A percentile compares a stretch with the other conserved stretches of the same genome.
Evolutionary conservation across 768 basidiomycete genomes (phyloP).

Genomic region (Lactarius pseudohatsudake): DNA sequence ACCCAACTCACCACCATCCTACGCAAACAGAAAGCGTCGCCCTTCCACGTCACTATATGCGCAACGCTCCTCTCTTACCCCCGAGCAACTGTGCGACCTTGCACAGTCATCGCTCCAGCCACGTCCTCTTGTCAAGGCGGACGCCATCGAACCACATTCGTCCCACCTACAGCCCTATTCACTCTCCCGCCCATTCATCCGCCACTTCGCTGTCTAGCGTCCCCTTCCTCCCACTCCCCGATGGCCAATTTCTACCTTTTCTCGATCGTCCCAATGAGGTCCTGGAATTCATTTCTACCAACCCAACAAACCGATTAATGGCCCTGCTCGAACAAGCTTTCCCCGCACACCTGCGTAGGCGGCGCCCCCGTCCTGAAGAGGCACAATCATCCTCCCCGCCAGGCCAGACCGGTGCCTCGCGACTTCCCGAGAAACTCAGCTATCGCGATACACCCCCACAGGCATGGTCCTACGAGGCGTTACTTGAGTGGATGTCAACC

Average conservation of each 20-base stretch:
- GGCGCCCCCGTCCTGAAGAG: conserved; percentile 1
- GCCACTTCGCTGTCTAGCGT: not conserved
- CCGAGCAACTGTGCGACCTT: conserved; percentile 27
- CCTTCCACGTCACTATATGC: conserved; percentile 20
- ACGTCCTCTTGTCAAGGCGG: not conserved
- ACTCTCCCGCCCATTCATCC: conserved; percentile 7
- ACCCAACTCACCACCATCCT: conserved; percentile 20
- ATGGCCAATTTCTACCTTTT: conserved; percentile 29
- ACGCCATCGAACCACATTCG: not conserved
- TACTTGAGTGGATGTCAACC: conserved; percentile 30
- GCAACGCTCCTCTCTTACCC: conserved; percentile 23
- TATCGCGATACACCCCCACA: conserved; percentile 12
- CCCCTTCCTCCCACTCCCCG: conserved; percentile 23
- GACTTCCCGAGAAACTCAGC: not conserved
- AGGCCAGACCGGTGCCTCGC: not conserved
- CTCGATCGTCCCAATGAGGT: conserved; percentile 29
- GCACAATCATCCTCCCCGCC: not conserved
- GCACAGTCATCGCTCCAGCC: conserved; percentile 24
- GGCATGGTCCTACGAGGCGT: conserved; percentile 24
- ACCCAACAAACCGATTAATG: conserved; percentile 29
- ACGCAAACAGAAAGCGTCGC: conserved; percentile 20
- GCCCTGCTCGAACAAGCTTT: conserved; percentile 30
- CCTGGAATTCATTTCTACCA: conserved; percentile 26
- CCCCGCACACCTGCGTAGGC: conserved; percentile 23
- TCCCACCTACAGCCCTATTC: conserved; percentile 5